Evolutionary conservation across 768 basidiomycete genomes (phyloP), one percentile per base, ranked within the genome.

Genomic region (Phaeotremella skinneri): DNA sequence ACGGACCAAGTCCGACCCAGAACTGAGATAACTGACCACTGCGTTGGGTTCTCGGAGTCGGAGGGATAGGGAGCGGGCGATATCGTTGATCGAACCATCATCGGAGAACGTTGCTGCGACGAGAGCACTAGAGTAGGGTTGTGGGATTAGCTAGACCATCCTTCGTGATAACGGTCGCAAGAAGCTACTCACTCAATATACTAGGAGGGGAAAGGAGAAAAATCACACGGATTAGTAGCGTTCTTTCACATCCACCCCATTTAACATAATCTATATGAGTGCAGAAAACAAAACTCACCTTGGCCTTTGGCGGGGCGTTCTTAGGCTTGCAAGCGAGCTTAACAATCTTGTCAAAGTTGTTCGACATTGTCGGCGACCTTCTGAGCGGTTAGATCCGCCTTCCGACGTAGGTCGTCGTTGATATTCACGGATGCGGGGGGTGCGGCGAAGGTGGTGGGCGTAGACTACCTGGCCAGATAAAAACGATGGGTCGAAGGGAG

Each of bases 311-410:
- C 1, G 90, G 86, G 1, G 91, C 90, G 47, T 90, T 85, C 80
- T 98, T 98, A 56, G 93, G 90, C 82, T 97, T 97, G 80, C 92
- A 97, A 14, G 94, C 96, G 75, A 90, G 80, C 80, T 94, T 96
- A 68, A 98, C 89, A 72, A 89, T 86, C 82, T 98, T 81, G 52
- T 79, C 76, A 52, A 74, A 66, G 52, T 73, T 70, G 49, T 57
- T 57, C 23, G 66, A 68, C 68, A 70, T 70, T 17, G 13, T 66
- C 34, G 34, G 34, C 17, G 34, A 37, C 17, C n/a, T n/a, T n/a
- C n/a, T n/a, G n/a, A n/a, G n/a, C n/a, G n/a, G n/a, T n/a, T n/a
- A n/a, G n/a, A n/a, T n/a, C n/a, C n/a, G n/a, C n/a, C n/a, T n/a
- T n/a, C n/a, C n/a, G n/a, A n/a, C n/a, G n/a, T n/a, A n/a, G n/a